Evolutionary conservation across 306 rosid genomes (phyloP).

Genomic region (Rosa persica): DNA sequence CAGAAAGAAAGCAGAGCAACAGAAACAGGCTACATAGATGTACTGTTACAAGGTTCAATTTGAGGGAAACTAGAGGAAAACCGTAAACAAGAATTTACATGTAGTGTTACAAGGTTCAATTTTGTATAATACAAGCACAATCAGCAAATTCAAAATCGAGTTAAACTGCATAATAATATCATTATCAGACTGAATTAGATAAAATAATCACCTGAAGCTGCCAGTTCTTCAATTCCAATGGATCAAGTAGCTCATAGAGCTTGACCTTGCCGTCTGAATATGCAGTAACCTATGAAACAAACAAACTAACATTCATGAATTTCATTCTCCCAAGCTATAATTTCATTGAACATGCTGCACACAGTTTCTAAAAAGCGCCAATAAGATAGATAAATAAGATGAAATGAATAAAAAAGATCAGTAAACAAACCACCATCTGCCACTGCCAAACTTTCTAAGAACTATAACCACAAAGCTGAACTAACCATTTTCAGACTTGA

Average conservation of each 20-base stretch:
- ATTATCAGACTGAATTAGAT: neutral
- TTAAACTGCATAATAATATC: neutral
- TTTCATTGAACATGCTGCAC: neutral
- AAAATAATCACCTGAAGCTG: slow-evolving; percentile 77
- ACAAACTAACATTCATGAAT: neutral
- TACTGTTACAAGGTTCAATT: no score
- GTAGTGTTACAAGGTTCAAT: neutral
- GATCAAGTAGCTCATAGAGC: slow-evolving; percentile 73
- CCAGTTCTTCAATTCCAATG: slow-evolving; percentile 79
- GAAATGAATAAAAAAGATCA: neutral
- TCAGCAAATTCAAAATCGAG: neutral
- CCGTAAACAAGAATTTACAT: neutral
- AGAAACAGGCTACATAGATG: no score
- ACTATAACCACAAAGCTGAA: slow-evolving; percentile 3
- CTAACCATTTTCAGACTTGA: slow-evolving; percentile 79
- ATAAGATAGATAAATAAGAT: slow-evolving; percentile 49
- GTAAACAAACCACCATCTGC: neutral
- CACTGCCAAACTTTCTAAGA: neutral
- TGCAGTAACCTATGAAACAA: slow-evolving; percentile 59
- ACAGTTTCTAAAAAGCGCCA: slow-evolving; percentile 21
- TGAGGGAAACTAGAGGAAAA: neutral
- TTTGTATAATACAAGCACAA: neutral
- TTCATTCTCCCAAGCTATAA: neutral
- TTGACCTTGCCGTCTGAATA: slow-evolving; percentile 70
- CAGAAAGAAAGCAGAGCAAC: neutral